A percentile compares a stretch with the other conserved stretches of the same genome.
Evolutionary conservation across 1,139 yeast genomes (phyloP).

Genomic region (Blastobotrys capitulatus): DNA sequence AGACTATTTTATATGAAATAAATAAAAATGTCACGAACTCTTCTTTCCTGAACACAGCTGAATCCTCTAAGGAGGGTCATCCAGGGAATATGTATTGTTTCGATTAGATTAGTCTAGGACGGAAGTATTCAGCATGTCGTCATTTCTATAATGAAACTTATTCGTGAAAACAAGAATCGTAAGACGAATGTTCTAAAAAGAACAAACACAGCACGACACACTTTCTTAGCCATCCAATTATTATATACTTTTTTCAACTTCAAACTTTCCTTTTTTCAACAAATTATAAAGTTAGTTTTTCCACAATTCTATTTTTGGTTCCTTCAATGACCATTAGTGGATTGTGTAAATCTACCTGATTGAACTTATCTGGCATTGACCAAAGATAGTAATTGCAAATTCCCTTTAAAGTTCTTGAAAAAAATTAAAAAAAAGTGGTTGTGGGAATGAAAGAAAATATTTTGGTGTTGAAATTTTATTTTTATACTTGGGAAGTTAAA

Average conservation of each 20-base stretch:
- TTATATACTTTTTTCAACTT: no score
- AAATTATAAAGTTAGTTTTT: no score
- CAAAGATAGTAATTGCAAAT: no score
- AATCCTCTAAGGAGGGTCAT: constrained; percentile 7
- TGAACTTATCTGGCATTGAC: no score
- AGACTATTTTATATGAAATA: not conserved
- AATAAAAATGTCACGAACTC: constrained; percentile 14
- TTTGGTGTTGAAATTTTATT: not conserved
- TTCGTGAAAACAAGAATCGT: no score
- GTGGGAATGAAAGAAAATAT: not conserved
- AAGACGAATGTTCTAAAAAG: not conserved
- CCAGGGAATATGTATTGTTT: constrained; percentile 17
- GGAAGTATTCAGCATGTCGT: constrained; percentile 8
- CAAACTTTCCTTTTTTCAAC: no score
- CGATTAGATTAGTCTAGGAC: constrained; percentile 13
- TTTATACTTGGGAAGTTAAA: no score
- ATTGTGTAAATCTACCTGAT: no score
- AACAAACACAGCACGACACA: not conserved
- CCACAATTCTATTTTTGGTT: no score
- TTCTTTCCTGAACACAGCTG: constrained; percentile 17
- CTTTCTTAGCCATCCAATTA: constrained; percentile 3
- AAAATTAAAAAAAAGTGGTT: constrained; percentile 2
- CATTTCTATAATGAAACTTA: not conserved
- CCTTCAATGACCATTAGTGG: no score
- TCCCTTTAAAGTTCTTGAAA: no score